A percentile compares a stretch with the other conserved stretches of the same genome.
These are phyloP conservation scores for Coemansia sp. DNA, from an alignment of 192 early-diverging fungal species.

Conservation along the genomic window DNA sequence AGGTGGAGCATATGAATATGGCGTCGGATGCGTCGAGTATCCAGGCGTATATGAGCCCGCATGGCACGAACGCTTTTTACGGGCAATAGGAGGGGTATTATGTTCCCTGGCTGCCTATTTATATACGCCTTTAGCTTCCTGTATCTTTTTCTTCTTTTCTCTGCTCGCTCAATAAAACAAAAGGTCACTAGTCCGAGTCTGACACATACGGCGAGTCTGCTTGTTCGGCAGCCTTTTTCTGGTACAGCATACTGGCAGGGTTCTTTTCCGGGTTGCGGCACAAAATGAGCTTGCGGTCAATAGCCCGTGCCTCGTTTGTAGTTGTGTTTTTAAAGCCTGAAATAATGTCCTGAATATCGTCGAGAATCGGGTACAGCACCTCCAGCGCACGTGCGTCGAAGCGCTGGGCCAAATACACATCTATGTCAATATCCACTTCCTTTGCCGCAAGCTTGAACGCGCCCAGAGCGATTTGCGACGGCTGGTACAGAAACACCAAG, in stretches of 20 bases:
- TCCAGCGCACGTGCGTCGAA: conserved; percentile 51
- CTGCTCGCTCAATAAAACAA: background rate
- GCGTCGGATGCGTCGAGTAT: conserved; percentile 31
- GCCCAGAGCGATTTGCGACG: conserved; percentile 73
- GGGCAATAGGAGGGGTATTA: conserved; percentile 16
- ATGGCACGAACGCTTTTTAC: conserved; percentile 44
- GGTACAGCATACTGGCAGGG: conserved; percentile 63
- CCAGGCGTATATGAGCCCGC: conserved; percentile 48
- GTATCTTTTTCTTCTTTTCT: background rate
- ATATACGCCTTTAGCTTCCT: background rate
- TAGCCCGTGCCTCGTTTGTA: conserved; percentile 57
- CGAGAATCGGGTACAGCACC: conserved; percentile 50
- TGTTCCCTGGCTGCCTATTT: background rate
- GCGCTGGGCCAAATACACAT: conserved; percentile 49
- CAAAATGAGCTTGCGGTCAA: conserved; percentile 63
- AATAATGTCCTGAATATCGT: conserved; percentile 57
- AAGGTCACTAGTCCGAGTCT: conserved; percentile 36
- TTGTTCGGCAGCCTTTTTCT: conserved; percentile 35
- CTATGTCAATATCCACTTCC: conserved; percentile 61
- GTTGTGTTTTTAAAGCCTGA: conserved; percentile 37
- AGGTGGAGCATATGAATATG: conserved; percentile 33
- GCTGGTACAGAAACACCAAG: conserved; percentile 72
- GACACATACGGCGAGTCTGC: conserved; percentile 42
- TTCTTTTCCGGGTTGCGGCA: conserved; percentile 78
- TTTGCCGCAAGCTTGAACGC: conserved; percentile 62